Percentiles rank a stretch among this genome's conserved stretches.
phyloP scores from a whole-genome alignment of 2,329 filamentous ascomycete genomes.

The Dothistroma pini region DNA sequence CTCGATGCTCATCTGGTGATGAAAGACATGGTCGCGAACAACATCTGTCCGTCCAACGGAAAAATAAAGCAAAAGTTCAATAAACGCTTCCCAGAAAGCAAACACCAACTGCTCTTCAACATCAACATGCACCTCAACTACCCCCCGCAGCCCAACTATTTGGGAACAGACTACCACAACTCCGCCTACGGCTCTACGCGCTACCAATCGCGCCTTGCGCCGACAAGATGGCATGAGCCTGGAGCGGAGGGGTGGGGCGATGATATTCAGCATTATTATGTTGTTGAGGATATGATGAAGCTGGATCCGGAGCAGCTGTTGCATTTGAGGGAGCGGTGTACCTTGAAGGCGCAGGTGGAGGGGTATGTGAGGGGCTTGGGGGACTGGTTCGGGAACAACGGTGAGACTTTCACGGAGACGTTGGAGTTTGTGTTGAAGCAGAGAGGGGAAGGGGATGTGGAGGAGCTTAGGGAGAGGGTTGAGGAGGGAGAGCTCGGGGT shows the following conservation, averaged over 20 bases:
- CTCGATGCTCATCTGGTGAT: slow-evolving; percentile 56
- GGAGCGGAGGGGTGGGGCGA: slow-evolving; percentile 63
- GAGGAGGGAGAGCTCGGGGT: slow-evolving; percentile 70
- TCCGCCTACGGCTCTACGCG: slow-evolving; percentile 34
- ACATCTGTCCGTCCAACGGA: slow-evolving; percentile 60
- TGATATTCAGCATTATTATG: slow-evolving; percentile 60
- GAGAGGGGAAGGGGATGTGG: slow-evolving; percentile 48
- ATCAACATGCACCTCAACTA: slow-evolving; percentile 31
- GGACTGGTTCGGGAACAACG: slow-evolving; percentile 62
- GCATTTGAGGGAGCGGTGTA: slow-evolving; percentile 54
- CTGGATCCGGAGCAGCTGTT: slow-evolving; percentile 58
- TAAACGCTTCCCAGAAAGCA: slow-evolving; percentile 51
- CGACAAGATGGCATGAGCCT: slow-evolving; percentile 49
- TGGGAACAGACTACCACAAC: slow-evolving; percentile 37
- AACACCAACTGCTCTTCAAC: slow-evolving; percentile 50
- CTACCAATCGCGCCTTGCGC: slow-evolving; percentile 46
- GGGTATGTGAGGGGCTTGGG: slow-evolving; percentile 50
- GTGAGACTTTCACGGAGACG: slow-evolving; percentile 60
- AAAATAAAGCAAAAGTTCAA: slow-evolving; percentile 57
- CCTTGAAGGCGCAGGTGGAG: slow-evolving; percentile 56
- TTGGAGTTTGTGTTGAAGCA: slow-evolving; percentile 55
- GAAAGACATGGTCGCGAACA: slow-evolving; percentile 53
- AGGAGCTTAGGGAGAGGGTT: slow-evolving; percentile 61
- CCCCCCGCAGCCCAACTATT: slow-evolving; percentile 32
- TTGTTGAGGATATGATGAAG: slow-evolving; percentile 63